Base-by-base conservation (phyloP, 805 yeast species). In the Yarrowia divulgata region DNA sequence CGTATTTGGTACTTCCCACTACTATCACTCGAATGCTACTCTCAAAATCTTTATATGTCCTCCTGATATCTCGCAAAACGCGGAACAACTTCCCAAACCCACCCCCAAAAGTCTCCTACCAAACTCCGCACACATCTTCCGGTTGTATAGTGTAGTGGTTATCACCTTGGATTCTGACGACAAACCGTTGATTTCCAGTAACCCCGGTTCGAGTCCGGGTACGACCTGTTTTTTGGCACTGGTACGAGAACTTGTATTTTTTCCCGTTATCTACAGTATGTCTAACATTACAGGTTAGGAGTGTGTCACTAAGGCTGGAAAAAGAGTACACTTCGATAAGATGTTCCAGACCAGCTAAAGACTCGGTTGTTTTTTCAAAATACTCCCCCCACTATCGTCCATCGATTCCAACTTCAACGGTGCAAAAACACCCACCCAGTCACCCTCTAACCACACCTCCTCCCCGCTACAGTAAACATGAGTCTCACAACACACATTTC, bases 171-270 rank as follows among this genome's bases (percentile, higher is more conserved):
- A 55, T 55, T 55, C 62, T 55, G 62, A 55, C 48, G 7, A 49
- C 5, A 12, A 2, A 3, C 46, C 39, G 45, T 35, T 18, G 43
- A 13, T 14, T 55, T 55, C 62, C 62, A 55, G 37, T 55, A 55
- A 55, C 62, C 62, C 62, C 62, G 62, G 62, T 55, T 55, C 62
- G 62, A 55, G 46, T 55, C 62, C 62, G 62, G 62, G 62, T 55
- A 55, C 48, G 62, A 55, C 62, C 62, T 55, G 1, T 19, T 23
- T 39, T 37, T n/a, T n/a, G n/a, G n/a, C n/a, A n/a, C n/a, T n/a
- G n/a, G n/a, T n/a, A n/a, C n/a, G n/a, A n/a, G n/a, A n/a, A n/a
- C n/a, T n/a, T n/a, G n/a, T n/a, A n/a, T n/a, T n/a, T n/a, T n/a
- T n/a, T n/a, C n/a, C n/a, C n/a, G n/a, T n/a, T n/a, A n/a, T n/a